Evolutionary conservation across 768 basidiomycete genomes (phyloP).

Genomic region (Collybiopsis confluens): DNA sequence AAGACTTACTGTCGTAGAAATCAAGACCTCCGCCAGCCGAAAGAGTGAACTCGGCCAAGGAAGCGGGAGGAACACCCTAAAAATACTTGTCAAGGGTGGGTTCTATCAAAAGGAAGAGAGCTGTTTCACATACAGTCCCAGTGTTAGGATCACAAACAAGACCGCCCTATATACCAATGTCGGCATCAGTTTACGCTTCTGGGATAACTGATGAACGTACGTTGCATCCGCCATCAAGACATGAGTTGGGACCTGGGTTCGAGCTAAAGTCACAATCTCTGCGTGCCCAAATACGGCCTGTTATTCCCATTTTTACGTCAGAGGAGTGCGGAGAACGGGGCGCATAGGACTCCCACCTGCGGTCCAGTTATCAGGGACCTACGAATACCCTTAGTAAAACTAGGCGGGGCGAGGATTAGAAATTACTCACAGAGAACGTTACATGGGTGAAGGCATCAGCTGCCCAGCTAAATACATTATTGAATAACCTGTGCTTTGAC

Average conservation of each 20-base stretch:
- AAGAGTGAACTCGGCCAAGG: slow-evolving; percentile 44
- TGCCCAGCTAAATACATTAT: slow-evolving; percentile 18
- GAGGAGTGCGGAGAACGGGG: not conserved
- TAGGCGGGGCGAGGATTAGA: too few species aligned
- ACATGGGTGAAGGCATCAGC: slow-evolving; percentile 16
- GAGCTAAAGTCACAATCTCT: slow-evolving; percentile 59
- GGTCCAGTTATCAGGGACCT: slow-evolving; percentile 53
- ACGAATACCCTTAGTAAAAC: too few species aligned
- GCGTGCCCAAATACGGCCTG: slow-evolving; percentile 42
- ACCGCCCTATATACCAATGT: not conserved
- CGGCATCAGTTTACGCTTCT: not conserved
- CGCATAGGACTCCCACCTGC: slow-evolving; percentile 34
- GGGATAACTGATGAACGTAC: slow-evolving; percentile 45
- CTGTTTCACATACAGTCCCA: slow-evolving; percentile 37
- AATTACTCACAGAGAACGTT: slow-evolving; percentile 35
- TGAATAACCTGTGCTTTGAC: not conserved
- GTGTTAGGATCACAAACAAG: slow-evolving; percentile 42
- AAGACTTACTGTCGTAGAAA: slow-evolving; percentile 33
- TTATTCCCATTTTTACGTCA: too few species aligned
- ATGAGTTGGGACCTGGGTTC: slow-evolving; percentile 53
- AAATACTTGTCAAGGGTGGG: not conserved
- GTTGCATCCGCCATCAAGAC: slow-evolving; percentile 65
- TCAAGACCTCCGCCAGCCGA: slow-evolving; percentile 23
- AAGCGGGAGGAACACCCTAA: slow-evolving; percentile 41
- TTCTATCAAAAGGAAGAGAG: not conserved